A percentile compares a stretch with the other conserved stretches of the same genome.
These are phyloP conservation scores for Cryptococcus sp. DNA, from an alignment of 1,284 basidiomycete genomes.

Conservation along the genomic window DNA sequence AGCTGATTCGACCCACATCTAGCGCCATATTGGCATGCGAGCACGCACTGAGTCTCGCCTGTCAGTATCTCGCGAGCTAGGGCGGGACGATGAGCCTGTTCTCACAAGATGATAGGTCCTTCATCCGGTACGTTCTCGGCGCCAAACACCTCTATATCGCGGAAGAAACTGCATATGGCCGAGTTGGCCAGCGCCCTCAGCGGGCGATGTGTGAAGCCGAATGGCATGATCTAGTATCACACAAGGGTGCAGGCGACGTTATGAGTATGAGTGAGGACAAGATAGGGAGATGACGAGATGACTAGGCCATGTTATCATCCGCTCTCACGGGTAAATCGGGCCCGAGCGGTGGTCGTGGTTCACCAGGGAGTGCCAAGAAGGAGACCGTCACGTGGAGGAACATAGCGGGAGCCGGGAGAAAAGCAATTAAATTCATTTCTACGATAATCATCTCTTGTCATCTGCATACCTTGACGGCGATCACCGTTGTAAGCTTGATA, in stretches of 20 bases:
- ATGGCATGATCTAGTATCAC: conserved; percentile 45
- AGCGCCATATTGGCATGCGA: conserved; percentile 93
- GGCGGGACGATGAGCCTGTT: conserved; percentile 23
- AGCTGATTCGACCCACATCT: conserved; percentile 65
- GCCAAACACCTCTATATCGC: conserved; percentile 77
- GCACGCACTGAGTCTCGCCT: conserved; percentile 62
- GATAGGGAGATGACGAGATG: background rate
- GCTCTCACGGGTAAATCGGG: too few species aligned
- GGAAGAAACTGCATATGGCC: conserved; percentile 82
- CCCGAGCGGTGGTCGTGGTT: too few species aligned
- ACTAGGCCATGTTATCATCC: background rate
- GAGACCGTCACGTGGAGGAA: too few species aligned
- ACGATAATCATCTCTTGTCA: too few species aligned
- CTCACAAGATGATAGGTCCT: conserved; percentile 85
- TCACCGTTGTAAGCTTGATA: too few species aligned
- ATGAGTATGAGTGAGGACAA: background rate
- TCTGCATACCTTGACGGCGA: too few species aligned
- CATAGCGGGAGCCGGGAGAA: too few species aligned
- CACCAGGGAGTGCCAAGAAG: too few species aligned
- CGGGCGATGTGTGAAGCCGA: conserved; percentile 62
- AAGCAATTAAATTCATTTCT: too few species aligned
- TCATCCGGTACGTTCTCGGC: conserved; percentile 78
- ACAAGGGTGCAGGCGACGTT: background rate
- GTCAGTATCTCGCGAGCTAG: background rate
- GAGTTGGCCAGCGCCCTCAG: conserved; percentile 70